Base-by-base conservation (phyloP, 2,329 filamentous ascomycete species). In the Curvularia hawaiiensis region DNA sequence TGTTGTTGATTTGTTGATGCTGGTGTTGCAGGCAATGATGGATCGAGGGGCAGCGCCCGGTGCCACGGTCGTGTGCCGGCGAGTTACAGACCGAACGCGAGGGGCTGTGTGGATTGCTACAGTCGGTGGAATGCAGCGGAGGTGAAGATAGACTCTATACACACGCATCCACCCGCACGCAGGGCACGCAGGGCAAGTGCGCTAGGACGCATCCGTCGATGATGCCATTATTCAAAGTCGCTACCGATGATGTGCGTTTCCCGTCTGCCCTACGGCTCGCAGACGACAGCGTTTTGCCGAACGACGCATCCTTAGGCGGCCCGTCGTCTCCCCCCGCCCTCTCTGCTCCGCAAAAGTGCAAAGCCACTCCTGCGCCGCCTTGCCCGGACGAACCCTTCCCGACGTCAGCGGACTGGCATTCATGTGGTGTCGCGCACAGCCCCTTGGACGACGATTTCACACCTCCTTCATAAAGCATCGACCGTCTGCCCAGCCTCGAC, bases 351-450 rank as follows among this genome's bases (percentile, higher is more conserved):
- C 44, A 55, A 35, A 55, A 49, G 50, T 33, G 40, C 40, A 52
- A 45, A 45, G 40, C 44, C 50, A 46, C 30, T 30, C 18, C 30
- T 33, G 39, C 35, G 40, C 56, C 43, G 56, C 40, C 52, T 16
- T n/a, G 55, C 50, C 52, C 46, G 56, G 52, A 38, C 49, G 55
- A 47, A 41, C 22, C 46, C 56, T 50, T 47, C 56, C 56, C 52
- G 52, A 58, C 47, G 52, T 50, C 52, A 55, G 52, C 46, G 53
- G 45, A 53, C 52, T 60, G 54, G 45, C 49, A 49, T 61, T 62
- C 58, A 72, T 74, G 71, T 71, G 53, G 65, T 58, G 56, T 56
- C 62, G 69, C 56, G 59, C 60, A 57, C 65, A 62, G 46, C 52
- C 65, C 48, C 50, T 63, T 40, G 46, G 50, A 61, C 63, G 52